These are phyloP conservation scores for Jackrogersella multiformis DNA, from an alignment of 495 filamentous ascomycete species.

Conservation along the genomic window DNA sequence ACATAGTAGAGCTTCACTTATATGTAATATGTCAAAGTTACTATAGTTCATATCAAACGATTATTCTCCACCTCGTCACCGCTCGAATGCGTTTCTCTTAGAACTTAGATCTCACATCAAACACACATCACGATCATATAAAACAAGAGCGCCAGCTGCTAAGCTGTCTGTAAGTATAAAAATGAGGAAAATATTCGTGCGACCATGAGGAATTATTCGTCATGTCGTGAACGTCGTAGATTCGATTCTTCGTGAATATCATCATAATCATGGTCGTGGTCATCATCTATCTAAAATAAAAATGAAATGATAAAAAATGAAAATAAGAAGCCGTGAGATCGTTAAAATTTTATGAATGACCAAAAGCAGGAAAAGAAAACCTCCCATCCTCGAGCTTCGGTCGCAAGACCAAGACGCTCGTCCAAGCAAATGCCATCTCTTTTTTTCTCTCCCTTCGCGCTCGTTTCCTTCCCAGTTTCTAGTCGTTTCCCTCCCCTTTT, in stretches of 20 bases:
- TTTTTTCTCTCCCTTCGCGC: slow-evolving; percentile 18
- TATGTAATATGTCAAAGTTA: not conserved
- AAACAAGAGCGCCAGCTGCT: slow-evolving; percentile 4
- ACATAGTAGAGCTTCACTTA: not conserved
- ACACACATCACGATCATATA: slow-evolving; percentile 9
- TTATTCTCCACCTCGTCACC: not conserved
- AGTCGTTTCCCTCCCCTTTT: slow-evolving; percentile 20
- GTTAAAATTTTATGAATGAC: slow-evolving; percentile 32
- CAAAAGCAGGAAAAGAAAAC: slow-evolving; percentile 12
- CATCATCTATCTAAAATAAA: slow-evolving; percentile 39
- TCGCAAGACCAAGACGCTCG: slow-evolving; percentile 17
- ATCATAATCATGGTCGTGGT: slow-evolving; percentile 25
- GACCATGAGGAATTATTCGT: slow-evolving; percentile 31
- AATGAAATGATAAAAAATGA: too few species aligned
- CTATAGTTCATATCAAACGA: not conserved
- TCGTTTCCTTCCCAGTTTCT: slow-evolving; percentile 22
- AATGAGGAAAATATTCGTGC: slow-evolving; percentile 15
- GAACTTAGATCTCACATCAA: not conserved
- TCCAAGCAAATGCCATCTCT: slow-evolving; percentile 32
- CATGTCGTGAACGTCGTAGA: slow-evolving; percentile 41
- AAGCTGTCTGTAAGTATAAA: not conserved
- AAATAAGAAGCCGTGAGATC: slow-evolving; percentile 32
- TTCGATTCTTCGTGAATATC: slow-evolving; percentile 42
- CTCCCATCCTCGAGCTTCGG: slow-evolving; percentile 14
- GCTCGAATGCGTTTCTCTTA: not conserved